Conservation (phyloP, 768 basidiomycete genomes). For the Dentipellis fragilis region DNA sequence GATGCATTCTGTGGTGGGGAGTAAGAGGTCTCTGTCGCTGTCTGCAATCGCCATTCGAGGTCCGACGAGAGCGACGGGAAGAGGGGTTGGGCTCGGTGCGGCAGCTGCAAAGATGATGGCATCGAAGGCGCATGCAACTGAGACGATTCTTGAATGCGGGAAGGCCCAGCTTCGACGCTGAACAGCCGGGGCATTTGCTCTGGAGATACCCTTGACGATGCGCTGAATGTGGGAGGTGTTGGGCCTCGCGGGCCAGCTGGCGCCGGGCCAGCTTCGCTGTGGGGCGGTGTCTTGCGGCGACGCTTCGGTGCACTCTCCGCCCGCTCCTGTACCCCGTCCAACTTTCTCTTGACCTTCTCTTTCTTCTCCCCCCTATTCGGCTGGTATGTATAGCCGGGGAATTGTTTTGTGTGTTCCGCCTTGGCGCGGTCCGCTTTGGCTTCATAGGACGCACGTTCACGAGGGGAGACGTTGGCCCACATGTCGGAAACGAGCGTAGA, state of each 20-base stretch:
- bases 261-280: not conserved
- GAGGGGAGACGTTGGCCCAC: conserved; percentile 29
- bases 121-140: not conserved
- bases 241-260: not conserved
- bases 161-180: not conserved
- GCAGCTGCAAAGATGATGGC: not conserved
- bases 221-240: not conserved
- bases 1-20: not conserved
- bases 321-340: conserved; percentile 4
- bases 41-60: too few species aligned
- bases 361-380: conserved; percentile 4
- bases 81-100: too few species aligned
- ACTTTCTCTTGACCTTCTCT: conserved; percentile 11
- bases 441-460: conserved; percentile 18
- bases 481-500: conserved; percentile 30
- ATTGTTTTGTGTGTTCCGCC: conserved; percentile 7
- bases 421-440: conserved; percentile 9
- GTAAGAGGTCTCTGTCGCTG: not conserved
- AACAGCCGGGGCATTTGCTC: not conserved
- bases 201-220: not conserved
- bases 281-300: not conserved
- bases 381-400: conserved; percentile 11
- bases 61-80: too few species aligned
- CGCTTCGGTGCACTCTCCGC: not conserved
- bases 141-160: not conserved